Evolutionary conservation across 192 early-diverging fungal genomes (phyloP), one percentile per base, ranked within the genome.

Genomic region (Coemansia brasiliensis): DNA sequence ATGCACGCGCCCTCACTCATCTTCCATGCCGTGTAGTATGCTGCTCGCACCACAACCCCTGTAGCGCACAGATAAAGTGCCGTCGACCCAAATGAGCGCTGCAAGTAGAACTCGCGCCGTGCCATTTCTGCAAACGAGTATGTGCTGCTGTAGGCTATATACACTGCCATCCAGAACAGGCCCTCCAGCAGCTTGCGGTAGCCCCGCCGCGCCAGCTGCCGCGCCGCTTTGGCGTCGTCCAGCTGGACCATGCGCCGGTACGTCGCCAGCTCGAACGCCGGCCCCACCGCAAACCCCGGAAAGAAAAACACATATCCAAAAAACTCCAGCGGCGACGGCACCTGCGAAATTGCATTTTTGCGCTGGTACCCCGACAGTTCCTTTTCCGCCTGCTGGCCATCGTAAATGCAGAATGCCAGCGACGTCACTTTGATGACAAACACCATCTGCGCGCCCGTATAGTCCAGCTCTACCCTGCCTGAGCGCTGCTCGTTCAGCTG

Each of bases 361-460:
- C 70, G 62, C 63, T 95, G 89, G 66, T 94, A 86, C 40, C 71
- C 65, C 5, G 85, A 79, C 40, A 61, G n/a, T 55, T 64, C 57
- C 37, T 40, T 2, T 13, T 37, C 15, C 9, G 8, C 60, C 45
- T 69, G 54, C n/a, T 57, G 84, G 21, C 92, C 93, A 61, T 97
- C 94, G 60, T 84, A 79, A 10, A 92, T 83, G 45, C 84, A 86
- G 74, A 89, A 97, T 0, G 92, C 93, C 78, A 91, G 92, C 9
- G 88, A 87, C 16, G 93, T 91, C 39, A 94, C 65, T 62, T 95
- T 95, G 56, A 95, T 94, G n/a, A 93, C 88, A 46, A 95, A 74
- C 20, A 96, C 84, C 96, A 98, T 98, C 72, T 94, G 89, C 2
- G 93, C 91, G 11, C 92, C 90, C 9, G 96, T 92, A 53, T 89